Evolutionary conservation across 805 yeast genomes (phyloP).

Genomic region (Cephaloascus albidus): DNA sequence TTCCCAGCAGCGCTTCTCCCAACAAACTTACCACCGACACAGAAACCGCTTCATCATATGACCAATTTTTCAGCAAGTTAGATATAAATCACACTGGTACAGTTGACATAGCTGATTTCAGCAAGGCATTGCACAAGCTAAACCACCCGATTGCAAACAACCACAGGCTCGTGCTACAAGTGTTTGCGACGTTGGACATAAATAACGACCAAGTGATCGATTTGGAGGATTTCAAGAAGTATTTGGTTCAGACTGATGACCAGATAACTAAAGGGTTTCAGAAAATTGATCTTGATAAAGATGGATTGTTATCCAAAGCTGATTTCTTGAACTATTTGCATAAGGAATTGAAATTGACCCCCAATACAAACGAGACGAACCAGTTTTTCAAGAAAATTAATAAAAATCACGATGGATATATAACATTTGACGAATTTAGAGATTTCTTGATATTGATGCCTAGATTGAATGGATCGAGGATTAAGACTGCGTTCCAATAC

Average conservation of each 20-base stretch:
- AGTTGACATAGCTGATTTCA: constrained; percentile 38
- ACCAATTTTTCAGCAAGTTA: constrained; percentile 21
- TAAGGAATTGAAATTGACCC: constrained; percentile 39
- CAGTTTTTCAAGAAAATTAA: constrained; percentile 49
- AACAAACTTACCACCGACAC: too few relatives aligned
- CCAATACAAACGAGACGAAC: constrained; percentile 44
- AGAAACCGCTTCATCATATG: constrained; percentile 11
- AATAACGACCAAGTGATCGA: constrained; percentile 50
- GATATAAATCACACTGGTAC: constrained; percentile 35
- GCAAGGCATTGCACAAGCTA: constrained; percentile 29
- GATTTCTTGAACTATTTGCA: constrained; percentile 64
- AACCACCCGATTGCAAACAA: constrained; percentile 62
- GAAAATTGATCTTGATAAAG: constrained; percentile 60
- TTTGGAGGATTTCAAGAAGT: constrained; percentile 56
- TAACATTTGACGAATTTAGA: constrained; percentile 81
- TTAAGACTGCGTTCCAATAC: constrained; percentile 71
- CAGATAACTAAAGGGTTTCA: constrained; percentile 65
- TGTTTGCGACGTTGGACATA: constrained; percentile 52
- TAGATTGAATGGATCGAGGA: constrained; percentile 63
- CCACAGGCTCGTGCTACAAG: constrained; percentile 44
- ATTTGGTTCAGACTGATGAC: constrained; percentile 56
- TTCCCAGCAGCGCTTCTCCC: too few relatives aligned
- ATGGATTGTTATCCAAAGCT: constrained; percentile 55
- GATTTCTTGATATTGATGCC: constrained; percentile 81
- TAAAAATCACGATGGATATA: constrained; percentile 48